A percentile compares a stretch with the other conserved stretches of the same genome.
phyloP scores from a whole-genome alignment of 2,329 filamentous ascomycete species.

The Teratosphaeria destructans region DNA sequence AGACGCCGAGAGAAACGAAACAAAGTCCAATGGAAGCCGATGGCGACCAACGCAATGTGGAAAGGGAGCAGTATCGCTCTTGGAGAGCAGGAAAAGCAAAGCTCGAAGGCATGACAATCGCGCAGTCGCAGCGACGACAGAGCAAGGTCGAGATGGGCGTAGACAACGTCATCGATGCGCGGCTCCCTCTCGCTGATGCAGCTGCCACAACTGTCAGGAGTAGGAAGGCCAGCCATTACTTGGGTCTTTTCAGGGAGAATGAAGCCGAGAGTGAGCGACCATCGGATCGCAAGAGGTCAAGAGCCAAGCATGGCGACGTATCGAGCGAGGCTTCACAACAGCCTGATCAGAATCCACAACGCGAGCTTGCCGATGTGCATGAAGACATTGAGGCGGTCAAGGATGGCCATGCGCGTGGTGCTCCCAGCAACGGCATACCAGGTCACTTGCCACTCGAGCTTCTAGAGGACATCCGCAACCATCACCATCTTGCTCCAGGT shows the following conservation, averaged over 20 bases:
- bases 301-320: conserved; percentile 2
- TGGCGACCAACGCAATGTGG: conserved; percentile 24
- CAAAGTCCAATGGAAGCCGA: conserved; percentile 6
- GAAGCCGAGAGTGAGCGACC: conserved; percentile 44
- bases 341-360: not conserved
- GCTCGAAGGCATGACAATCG: conserved; percentile 28
- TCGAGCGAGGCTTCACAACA: not conserved
- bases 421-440: conserved; percentile 19
- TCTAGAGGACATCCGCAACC: conserved; percentile 47
- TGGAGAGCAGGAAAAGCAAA: conserved; percentile 40
- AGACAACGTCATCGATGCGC: conserved; percentile 55
- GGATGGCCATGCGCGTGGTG: conserved; percentile 14
- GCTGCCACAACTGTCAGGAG: conserved; percentile 45
- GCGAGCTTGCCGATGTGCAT: conserved; percentile 11
- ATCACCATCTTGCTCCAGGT: conserved; percentile 41
- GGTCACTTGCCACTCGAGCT: conserved; percentile 39
- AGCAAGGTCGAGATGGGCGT: conserved; percentile 31
- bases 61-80: conserved; percentile 37
- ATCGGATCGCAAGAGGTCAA: conserved; percentile 36
- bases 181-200: conserved; percentile 46
- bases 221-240: conserved; percentile 55
- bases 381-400: conserved; percentile 24
- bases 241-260: conserved; percentile 55
- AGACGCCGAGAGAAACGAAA: conserved; percentile 10
- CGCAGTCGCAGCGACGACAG: conserved; percentile 24